These are phyloP conservation scores for Penicillium arizonense DNA, from an alignment of 495 filamentous ascomycete species.

Conservation along the genomic window DNA sequence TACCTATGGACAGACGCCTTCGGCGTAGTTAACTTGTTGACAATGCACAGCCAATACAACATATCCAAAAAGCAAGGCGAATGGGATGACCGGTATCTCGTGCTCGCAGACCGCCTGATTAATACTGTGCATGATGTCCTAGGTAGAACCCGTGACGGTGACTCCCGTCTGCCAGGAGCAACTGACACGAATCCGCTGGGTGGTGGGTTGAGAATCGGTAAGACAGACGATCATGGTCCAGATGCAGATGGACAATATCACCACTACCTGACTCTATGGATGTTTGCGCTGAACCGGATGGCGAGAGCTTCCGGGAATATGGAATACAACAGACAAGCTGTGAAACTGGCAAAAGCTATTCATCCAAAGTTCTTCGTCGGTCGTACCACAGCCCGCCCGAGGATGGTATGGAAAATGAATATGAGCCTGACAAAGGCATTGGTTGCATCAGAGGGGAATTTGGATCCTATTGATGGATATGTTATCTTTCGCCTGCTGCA, in stretches of 20 bases:
- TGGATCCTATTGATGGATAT: conserved; percentile 62
- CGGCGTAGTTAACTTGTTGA: conserved; percentile 66
- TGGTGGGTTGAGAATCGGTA: conserved; percentile 65
- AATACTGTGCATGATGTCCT: conserved; percentile 56
- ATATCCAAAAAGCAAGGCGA: not conserved
- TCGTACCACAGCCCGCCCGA: conserved; percentile 25
- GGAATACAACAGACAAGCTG: conserved; percentile 52
- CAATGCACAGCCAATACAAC: conserved; percentile 47
- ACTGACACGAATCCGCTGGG: conserved; percentile 53
- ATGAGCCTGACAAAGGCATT: conserved; percentile 49
- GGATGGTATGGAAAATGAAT: conserved; percentile 66
- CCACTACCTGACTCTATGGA: conserved; percentile 69
- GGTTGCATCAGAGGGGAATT: conserved; percentile 56
- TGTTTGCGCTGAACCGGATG: conserved; percentile 66
- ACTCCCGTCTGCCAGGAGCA: conserved; percentile 49
- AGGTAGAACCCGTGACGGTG: conserved; percentile 53
- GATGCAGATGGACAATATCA: conserved; percentile 68
- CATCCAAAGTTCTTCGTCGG: conserved; percentile 56
- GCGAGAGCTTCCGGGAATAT: conserved; percentile 48
- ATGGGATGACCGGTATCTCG: conserved; percentile 43
- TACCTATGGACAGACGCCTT: conserved; percentile 72
- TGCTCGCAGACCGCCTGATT: conserved; percentile 51
- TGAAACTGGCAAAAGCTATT: conserved; percentile 57
- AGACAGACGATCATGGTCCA: conserved; percentile 46
- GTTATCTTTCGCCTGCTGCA: conserved; percentile 56